These are phyloP conservation scores for Prunus yedoensis DNA, from an alignment of 331 rosid species.

Conservation along the genomic window DNA sequence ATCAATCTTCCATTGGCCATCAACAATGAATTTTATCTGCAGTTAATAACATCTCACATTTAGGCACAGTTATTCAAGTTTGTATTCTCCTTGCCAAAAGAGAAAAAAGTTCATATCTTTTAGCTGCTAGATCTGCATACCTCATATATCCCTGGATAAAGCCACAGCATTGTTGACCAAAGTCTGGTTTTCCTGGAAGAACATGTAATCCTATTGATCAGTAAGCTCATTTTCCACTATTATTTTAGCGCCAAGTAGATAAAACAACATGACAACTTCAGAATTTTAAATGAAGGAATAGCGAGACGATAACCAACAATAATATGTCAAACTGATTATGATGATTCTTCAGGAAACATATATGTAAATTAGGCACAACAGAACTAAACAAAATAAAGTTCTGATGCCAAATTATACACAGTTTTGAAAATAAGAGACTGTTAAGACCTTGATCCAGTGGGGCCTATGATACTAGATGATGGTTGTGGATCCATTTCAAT, in stretches of 20 bases:
- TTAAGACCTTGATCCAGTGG: constrained; percentile 57
- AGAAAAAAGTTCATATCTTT: not conserved
- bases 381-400: not conserved
- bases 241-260: not conserved
- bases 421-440: not conserved
- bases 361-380: not conserved
- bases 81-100: not conserved
- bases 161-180: constrained; percentile 86
- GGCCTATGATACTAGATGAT: constrained; percentile 38
- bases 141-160: constrained; percentile 96
- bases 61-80: constrained; percentile 3
- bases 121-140: constrained; percentile 44
- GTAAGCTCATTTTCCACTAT: constrained; percentile 14
- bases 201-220: constrained; percentile 23
- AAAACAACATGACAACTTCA: not conserved
- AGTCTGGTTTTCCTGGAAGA: constrained; percentile 52
- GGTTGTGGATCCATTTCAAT: constrained; percentile 71
- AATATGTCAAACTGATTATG: not conserved
- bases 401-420: not conserved
- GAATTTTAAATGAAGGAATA: not conserved
- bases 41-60: constrained; percentile 16
- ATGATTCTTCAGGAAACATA: not conserved
- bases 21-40: constrained; percentile 90
- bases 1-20: constrained; percentile 84
- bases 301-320: not conserved